Conservation (phyloP, 495 filamentous ascomycete genomes). For the Aspergillus taichungensis region DNA sequence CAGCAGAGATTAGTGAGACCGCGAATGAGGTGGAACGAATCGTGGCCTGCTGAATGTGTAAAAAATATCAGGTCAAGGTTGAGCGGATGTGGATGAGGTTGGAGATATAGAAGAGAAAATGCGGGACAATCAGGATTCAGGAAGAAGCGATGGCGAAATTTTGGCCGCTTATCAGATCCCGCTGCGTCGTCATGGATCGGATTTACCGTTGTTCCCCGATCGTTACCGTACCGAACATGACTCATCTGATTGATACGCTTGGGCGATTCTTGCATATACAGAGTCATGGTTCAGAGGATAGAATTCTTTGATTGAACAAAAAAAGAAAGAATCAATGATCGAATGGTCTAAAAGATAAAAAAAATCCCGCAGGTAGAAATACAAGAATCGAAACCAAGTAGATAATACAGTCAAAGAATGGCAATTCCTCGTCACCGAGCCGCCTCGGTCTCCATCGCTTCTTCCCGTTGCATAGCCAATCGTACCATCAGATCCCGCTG, state of each 20-base stretch:
- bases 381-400: neutral
- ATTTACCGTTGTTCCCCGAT: too few species aligned
- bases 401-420: conserved; percentile 11
- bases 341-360: too few species aligned
- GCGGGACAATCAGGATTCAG: conserved; percentile 2
- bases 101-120: neutral
- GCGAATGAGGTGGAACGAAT: too few species aligned
- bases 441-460: conserved; percentile 33
- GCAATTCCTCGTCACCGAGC: conserved; percentile 16
- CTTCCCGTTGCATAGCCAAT: conserved; percentile 36
- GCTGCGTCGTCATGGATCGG: too few species aligned
- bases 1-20: neutral
- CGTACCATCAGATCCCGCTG: conserved; percentile 30
- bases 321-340: too few species aligned
- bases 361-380: neutral
- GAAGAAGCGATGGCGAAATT: conserved; percentile 12
- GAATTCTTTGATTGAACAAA: too few species aligned
- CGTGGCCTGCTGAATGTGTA: neutral
- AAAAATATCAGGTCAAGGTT: neutral
- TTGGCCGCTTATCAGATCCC: conserved; percentile 14
- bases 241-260: too few species aligned
- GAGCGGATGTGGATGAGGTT: neutral
- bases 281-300: too few species aligned
- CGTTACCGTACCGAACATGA: too few species aligned
- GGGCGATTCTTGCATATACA: too few species aligned